Base-by-base conservation (phyloP, 345 rosid species). In the Viola odorata region DNA sequence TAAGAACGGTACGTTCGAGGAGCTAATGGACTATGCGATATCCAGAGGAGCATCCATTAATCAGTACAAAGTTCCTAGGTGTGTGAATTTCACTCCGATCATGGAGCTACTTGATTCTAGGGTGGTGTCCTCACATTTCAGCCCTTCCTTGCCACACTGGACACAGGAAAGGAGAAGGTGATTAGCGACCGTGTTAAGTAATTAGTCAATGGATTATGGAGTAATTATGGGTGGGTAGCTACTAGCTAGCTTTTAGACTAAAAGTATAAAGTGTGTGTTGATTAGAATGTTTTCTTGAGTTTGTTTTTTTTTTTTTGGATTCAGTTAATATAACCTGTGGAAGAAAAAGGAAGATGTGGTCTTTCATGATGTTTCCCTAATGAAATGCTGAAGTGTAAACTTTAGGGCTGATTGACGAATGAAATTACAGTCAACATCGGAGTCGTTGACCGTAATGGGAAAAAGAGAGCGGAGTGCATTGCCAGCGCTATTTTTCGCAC, bases 41-140 rank as follows among this genome's bases (percentile, higher is more conserved):
- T 74, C 78, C 8, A 67, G 75, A 54, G 81, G 81, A 8, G 81
- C 81, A 11, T 78, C 81, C 5, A 78, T 78, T 14, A 78, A 78
- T 60, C 81, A 78, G 73, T 78, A 78, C 40, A 78, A 78, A 57
- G 73, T 66, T 5, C 81, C 81, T 5, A 64, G 81, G 60, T 78
- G 81, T 61, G 78, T 78, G 32, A 74, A 64, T 45, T 78, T 67
- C 60, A 64, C 76, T 11, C 81, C 81, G 7, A 78, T 78, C 13
- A 54, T 78, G 59, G 81, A 78, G 47, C 57, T 78, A 44, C 78
- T 78, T 10, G 78, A 78, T 61, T 78, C 78, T 6, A 78, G 81
- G 62, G 68, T 61, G 40, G 63, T 71, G n/a, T 61, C 73, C 8
- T 37, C 60, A 0, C 78, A 78, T 50, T 74, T 74, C 16, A 78